phyloP scores from a whole-genome alignment of 176 grass and related monocot species.

The Carex myosuroides region DNA sequence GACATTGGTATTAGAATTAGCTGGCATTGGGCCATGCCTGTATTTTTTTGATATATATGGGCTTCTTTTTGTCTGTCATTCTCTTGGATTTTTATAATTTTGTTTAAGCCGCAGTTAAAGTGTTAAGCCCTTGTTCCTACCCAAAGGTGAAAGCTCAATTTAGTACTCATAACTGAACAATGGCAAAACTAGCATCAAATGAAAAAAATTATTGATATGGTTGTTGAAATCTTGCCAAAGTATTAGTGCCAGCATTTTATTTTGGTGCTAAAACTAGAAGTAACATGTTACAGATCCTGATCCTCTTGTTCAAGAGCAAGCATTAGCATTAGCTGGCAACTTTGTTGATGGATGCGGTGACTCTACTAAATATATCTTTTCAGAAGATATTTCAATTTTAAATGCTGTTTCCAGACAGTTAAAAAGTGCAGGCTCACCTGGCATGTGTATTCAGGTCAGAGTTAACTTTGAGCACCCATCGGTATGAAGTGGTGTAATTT shows the following conservation, averaged over 20 bases:
- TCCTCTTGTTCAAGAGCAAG: constrained; percentile 80
- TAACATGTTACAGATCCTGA: constrained; percentile 64
- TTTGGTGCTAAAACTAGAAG: not conserved
- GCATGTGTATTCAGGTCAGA: constrained; percentile 76
- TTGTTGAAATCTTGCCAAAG: not conserved
- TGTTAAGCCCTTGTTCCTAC: not conserved
- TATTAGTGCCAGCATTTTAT: not conserved
- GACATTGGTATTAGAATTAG: not conserved
- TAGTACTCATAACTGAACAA: not conserved
- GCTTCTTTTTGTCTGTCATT: not conserved
- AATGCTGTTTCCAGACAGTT: constrained; percentile 76
- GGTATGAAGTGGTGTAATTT: not conserved
- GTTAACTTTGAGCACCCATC: not conserved
- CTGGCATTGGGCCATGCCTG: not conserved
- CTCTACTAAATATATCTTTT: constrained; percentile 51
- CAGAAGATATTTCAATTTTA: constrained; percentile 54
- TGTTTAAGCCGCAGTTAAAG: not conserved
- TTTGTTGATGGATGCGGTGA: constrained; percentile 70
- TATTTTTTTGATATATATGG: not conserved
- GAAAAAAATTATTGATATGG: not conserved
- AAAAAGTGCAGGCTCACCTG: constrained; percentile 33
- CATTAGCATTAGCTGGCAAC: constrained; percentile 72
- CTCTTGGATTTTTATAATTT: not conserved
- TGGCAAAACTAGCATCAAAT: not conserved
- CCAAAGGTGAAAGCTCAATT: not conserved